Percentiles rank a stretch among this genome's conserved stretches.
Evolutionary conservation across 176 grass and related monocot species (phyloP).

Genomic region (Thalia dealbata): DNA sequence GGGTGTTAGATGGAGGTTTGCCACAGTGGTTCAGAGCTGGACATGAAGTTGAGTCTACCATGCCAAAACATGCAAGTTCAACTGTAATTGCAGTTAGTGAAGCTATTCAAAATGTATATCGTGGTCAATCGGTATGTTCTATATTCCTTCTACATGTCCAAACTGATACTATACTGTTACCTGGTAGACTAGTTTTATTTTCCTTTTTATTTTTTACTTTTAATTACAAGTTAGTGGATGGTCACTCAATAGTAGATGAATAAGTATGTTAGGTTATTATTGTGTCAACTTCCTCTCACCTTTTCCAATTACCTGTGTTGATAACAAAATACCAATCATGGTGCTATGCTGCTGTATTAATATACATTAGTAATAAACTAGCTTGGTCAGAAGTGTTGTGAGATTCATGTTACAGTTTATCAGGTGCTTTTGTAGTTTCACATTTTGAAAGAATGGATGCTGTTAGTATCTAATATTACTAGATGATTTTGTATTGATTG

Average conservation of each 20-base stretch:
- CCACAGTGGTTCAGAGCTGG: conserved; percentile 61
- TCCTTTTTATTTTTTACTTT: conserved; percentile 6
- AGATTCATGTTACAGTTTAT: no score
- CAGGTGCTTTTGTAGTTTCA: not conserved
- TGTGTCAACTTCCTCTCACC: not conserved
- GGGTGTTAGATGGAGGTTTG: conserved; percentile 88
- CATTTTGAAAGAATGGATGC: not conserved
- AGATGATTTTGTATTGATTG: not conserved
- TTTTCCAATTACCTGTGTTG: not conserved
- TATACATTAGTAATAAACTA: not conserved
- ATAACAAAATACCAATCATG: not conserved
- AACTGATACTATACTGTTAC: not conserved
- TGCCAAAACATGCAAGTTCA: conserved; percentile 31
- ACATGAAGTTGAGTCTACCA: conserved; percentile 24
- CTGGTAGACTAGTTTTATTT: not conserved
- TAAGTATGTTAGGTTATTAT: not conserved
- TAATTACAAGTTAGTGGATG: not conserved
- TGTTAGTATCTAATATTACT: not conserved
- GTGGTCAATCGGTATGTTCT: conserved; percentile 44
- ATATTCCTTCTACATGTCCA: conserved; percentile 1
- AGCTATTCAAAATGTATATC: conserved; percentile 50
- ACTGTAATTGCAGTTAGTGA: conserved; percentile 40
- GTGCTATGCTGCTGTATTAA: not conserved
- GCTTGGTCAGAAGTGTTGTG: not conserved
- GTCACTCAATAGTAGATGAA: no score